Conservation (phyloP, 148 eudicot species). For the Rheum nobile region DNA sequence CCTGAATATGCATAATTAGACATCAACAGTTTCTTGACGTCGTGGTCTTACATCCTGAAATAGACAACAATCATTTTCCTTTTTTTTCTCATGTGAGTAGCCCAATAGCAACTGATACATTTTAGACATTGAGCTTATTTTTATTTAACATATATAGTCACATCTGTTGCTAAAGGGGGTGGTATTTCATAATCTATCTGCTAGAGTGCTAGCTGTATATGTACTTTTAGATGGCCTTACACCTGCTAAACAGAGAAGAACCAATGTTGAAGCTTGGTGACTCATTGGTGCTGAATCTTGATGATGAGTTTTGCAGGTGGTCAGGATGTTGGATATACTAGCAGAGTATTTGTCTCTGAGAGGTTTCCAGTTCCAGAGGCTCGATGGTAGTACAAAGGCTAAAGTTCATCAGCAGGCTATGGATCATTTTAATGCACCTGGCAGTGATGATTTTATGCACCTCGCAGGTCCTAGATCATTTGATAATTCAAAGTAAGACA, state of each 20-base stretch:
- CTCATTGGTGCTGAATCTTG: no score
- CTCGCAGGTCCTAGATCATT: constrained; percentile 86
- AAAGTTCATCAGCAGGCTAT: constrained; percentile 96
- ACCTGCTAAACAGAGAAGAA: no score
- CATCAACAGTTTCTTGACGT: not conserved
- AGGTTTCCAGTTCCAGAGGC: constrained; percentile 93
- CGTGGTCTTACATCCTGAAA: not conserved
- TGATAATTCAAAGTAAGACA: constrained; percentile 80
- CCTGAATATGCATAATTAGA: no score
- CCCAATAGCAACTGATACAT: not conserved
- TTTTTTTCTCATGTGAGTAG: not conserved
- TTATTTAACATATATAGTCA: no score
- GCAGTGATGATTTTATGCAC: constrained; percentile 82
- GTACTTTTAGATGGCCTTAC: not conserved
- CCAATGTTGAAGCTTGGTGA: no score
- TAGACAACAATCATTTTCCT: not conserved
- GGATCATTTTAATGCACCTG: constrained; percentile 99
- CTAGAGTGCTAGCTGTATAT: not conserved
- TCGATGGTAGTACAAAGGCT: constrained; percentile 97
- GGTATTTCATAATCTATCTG: not conserved
- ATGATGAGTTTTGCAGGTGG: no score
- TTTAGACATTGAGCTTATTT: not conserved
- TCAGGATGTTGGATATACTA: no score
- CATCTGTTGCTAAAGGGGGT: not conserved
- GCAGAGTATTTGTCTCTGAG: constrained; percentile 87